Conservation (phyloP, 129 eudicot species). For the Flaveria bidentis region DNA sequence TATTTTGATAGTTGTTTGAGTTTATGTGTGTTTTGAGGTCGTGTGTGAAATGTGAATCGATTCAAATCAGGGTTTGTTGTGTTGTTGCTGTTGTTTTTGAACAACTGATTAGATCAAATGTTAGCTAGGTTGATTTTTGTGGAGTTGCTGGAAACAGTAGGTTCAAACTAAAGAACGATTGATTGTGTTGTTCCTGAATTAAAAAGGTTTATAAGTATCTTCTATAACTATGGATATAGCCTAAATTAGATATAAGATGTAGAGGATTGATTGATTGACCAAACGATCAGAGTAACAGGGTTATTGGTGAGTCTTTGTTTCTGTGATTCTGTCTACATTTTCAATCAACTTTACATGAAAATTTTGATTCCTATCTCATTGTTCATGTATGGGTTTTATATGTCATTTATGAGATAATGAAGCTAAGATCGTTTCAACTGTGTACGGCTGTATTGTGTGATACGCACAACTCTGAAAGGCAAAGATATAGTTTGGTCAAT, state of each 20-base stretch:
- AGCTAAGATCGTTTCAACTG: background rate
- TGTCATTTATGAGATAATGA: background rate
- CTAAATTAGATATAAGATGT: no score
- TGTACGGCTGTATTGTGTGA: background rate
- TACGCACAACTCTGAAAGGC: background rate
- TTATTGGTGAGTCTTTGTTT: background rate
- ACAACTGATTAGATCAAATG: background rate
- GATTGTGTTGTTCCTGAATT: background rate
- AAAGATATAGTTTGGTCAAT: no score
- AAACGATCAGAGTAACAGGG: background rate
- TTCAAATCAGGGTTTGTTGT: constrained; percentile 8
- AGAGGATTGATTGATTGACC: no score
- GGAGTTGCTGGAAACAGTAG: background rate
- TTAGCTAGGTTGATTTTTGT: background rate
- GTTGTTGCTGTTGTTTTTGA: background rate
- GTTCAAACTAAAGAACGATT: background rate
- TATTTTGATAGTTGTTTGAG: background rate
- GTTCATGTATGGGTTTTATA: constrained; percentile 1
- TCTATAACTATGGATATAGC: background rate
- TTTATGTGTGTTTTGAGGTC: background rate
- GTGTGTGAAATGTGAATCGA: background rate
- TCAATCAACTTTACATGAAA: background rate
- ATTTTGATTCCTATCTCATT: background rate
- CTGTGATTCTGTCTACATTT: background rate
- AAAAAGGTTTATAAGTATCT: background rate